Evolutionary conservation across 176 grass and related monocot species (phyloP).

Genomic region (Oryza meyeriana): DNA sequence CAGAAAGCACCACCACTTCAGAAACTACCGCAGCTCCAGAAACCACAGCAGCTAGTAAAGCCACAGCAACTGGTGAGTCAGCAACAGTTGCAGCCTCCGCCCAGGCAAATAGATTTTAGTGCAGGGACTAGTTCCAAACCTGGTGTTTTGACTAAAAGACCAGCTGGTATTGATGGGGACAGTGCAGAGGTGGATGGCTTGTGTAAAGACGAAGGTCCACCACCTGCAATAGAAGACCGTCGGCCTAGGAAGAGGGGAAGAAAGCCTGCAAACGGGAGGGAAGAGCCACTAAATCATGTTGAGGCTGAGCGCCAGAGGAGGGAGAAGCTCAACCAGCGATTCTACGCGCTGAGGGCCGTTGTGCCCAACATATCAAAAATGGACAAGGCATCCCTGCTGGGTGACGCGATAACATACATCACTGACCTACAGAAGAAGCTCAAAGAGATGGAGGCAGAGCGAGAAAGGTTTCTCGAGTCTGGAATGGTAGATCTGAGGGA

Average conservation of each 20-base stretch:
- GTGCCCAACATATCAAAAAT: slow-evolving; percentile 98
- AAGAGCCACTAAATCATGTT: slow-evolving; percentile 92
- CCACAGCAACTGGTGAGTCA: slow-evolving; percentile 36
- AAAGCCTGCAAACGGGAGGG: slow-evolving; percentile 95
- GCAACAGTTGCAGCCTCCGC: slow-evolving; percentile 53
- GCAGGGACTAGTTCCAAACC: slow-evolving; percentile 56
- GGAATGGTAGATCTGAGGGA: slow-evolving; percentile 42
- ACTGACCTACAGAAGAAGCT: slow-evolving; percentile 94
- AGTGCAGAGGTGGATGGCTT: slow-evolving; percentile 51
- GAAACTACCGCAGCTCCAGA: slow-evolving; percentile 50
- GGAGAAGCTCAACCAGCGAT: slow-evolving; percentile 95
- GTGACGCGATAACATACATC: slow-evolving; percentile 83
- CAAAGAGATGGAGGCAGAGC: slow-evolving; percentile 88
- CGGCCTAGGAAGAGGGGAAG: slow-evolving; percentile 90
- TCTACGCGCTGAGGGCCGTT: slow-evolving; percentile 83
- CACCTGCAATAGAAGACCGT: slow-evolving; percentile 45
- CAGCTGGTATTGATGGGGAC: slow-evolving; percentile 59
- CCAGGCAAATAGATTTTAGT: slow-evolving; percentile 82
- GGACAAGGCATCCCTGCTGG: slow-evolving; percentile 94
- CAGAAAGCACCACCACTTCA: slow-evolving; percentile 48
- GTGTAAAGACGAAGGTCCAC: slow-evolving; percentile 53
- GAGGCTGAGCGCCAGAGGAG: slow-evolving; percentile 96
- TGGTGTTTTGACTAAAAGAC: slow-evolving; percentile 45
- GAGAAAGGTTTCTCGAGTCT: slow-evolving; percentile 46
- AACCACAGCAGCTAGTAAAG: slow-evolving; percentile 44